Percentiles rank a stretch among this genome's conserved stretches.
phyloP scores from a whole-genome alignment of 495 filamentous ascomycete genomes.

The Stereocaulon alpinum region DNA sequence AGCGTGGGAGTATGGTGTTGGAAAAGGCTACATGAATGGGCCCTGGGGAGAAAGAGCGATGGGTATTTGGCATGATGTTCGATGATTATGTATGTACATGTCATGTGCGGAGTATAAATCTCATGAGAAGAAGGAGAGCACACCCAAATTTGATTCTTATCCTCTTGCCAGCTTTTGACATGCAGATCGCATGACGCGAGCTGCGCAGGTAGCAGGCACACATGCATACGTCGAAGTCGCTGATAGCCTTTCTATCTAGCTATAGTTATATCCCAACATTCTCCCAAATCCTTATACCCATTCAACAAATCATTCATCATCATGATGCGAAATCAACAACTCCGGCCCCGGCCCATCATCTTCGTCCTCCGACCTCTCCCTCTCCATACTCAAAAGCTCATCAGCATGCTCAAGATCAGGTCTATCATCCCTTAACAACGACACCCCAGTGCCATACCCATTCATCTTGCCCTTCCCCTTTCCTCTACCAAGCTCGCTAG shows the following conservation, averaged over 20 bases:
- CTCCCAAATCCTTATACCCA: no score
- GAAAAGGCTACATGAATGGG: not conserved
- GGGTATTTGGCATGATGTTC: not conserved
- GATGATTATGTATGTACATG: not conserved
- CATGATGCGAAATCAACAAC: slow-evolving; percentile 33
- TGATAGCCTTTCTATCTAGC: no score
- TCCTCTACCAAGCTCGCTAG: slow-evolving; percentile 16
- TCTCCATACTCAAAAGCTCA: slow-evolving; percentile 4
- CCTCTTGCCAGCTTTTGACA: no score
- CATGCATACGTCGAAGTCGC: no score
- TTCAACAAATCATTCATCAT: not conserved
- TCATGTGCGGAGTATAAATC: no score
- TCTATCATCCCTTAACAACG: not conserved
- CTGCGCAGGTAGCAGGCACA: no score
- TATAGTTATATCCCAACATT: no score
- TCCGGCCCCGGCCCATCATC: slow-evolving; percentile 42
- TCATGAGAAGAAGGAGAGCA: no score
- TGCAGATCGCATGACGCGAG: no score
- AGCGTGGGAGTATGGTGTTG: slow-evolving; percentile 3
- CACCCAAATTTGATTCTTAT: no score
- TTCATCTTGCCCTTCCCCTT: not conserved
- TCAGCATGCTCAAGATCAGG: not conserved
- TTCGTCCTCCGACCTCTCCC: slow-evolving; percentile 32
- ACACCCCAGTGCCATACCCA: not conserved
- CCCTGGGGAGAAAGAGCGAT: not conserved